Percentiles rank a stretch among this genome's conserved stretches.
Evolutionary conservation across 257 asterid species (phyloP).

Genomic region (Nicotiana tomentosiformis): DNA sequence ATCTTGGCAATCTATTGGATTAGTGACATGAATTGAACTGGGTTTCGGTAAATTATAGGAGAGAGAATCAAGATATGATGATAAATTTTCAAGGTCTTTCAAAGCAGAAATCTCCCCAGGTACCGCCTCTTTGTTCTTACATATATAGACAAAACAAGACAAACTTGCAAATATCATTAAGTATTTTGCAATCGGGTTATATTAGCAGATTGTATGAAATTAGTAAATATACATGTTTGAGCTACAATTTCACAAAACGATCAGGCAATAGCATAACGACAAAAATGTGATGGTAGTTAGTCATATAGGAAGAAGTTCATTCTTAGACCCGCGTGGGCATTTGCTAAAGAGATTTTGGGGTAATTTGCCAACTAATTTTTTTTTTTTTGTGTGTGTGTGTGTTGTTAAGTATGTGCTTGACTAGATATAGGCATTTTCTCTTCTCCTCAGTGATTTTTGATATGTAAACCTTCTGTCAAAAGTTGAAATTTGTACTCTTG

Average conservation of each 20-base stretch:
- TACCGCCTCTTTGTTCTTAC: neutral
- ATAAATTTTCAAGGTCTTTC: conserved; percentile 41
- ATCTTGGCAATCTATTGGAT: neutral
- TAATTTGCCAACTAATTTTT: neutral
- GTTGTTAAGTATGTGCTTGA: neutral
- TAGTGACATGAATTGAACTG: neutral
- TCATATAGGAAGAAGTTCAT: neutral
- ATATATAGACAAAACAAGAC: neutral
- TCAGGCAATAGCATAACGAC: neutral
- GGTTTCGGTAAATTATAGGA: too few species aligned
- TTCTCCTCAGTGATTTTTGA: neutral
- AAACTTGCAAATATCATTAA: neutral
- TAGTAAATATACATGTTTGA: neutral
- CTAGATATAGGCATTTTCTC: neutral
- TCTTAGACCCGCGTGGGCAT: neutral
- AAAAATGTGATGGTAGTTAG: neutral
- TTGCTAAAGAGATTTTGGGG: neutral
- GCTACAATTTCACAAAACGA: neutral
- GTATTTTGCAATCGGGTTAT: neutral
- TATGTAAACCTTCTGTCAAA: neutral
- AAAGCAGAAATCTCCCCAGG: conserved; percentile 54
- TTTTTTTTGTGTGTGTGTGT: neutral
- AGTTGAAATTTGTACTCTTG: neutral
- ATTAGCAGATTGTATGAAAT: neutral
- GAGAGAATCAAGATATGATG: conserved; percentile 39